phyloP scores from a whole-genome alignment of 2,329 filamentous ascomycete genomes.

The Dothidotthia symphoricarpi region DNA sequence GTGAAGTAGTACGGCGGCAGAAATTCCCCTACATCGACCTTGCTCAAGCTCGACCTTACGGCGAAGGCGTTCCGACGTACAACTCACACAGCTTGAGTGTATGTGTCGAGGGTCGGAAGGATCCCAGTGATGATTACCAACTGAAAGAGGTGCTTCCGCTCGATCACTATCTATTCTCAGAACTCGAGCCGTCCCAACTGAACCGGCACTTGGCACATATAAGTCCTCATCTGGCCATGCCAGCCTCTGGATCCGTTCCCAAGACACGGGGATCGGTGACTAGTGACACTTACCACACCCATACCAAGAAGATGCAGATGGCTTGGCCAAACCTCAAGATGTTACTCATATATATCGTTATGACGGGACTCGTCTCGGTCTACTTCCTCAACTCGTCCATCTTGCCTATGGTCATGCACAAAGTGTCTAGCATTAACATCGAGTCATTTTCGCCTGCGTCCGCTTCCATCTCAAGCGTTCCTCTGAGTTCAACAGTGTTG shows the following conservation, averaged over 20 bases:
- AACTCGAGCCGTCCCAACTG: conserved; percentile 37
- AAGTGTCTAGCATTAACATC: conserved; percentile 3
- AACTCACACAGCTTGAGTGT: conserved; percentile 25
- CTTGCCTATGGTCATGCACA: conserved; percentile 13
- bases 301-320: conserved; percentile 12
- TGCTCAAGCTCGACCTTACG: conserved; percentile 28
- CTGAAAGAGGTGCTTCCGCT: conserved; percentile 35
- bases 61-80: conserved; percentile 19
- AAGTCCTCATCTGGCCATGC: conserved; percentile 21
- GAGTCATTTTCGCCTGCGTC: conserved; percentile 6
- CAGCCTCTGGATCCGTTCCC: conserved; percentile 1
- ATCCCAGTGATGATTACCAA: conserved; percentile 21
- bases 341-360: conserved; percentile 10
- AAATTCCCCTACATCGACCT: conserved; percentile 35
- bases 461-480: conserved; percentile 1
- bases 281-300: conserved; percentile 5
- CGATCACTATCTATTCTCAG: conserved; percentile 33
- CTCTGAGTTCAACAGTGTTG: conserved; percentile 2
- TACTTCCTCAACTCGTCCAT: conserved; percentile 15
- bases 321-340: conserved; percentile 3
- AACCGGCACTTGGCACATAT: conserved; percentile 41
- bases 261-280: conserved; percentile 4
- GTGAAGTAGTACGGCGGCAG: conserved; percentile 22
- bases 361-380: conserved; percentile 19
- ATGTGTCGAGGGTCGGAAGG: conserved; percentile 32